Base-by-base conservation (phyloP, 2,329 filamentous ascomycete species). In the Dothiorella sarmentorum region DNA sequence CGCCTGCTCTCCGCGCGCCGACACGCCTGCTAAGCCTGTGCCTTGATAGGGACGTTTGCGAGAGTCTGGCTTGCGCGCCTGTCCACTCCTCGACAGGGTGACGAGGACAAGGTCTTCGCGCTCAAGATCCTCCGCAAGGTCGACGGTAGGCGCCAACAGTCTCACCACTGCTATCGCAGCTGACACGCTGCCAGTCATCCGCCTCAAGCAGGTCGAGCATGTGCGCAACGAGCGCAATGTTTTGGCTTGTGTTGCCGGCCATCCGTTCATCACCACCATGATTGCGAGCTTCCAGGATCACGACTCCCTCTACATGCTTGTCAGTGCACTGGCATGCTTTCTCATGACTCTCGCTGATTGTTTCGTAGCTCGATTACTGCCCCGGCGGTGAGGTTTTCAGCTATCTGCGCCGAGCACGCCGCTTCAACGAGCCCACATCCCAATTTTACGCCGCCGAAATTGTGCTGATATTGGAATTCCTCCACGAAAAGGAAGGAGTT, bases 371-470 rank as follows among this genome's bases (percentile, higher is more conserved):
- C 66, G 88, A 91, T 73, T 92, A 91, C 71, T 86, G 90, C 64
- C 89, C 88, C 55, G 89, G 90, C 58, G 90, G 90, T 70, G 90
- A 94, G 76, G 85, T 94, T 37, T 93, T 94, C 73, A 91, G 85
- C 66, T 93, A 93, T 68, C 79, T 94, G 44, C 84, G 90, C 64
- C 85, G 88, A 73, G 85, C 87, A 63, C 84, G 89, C 62, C 85
- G 88, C 62, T 94, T 94, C 73, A 87, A 91, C 69, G 89, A 93
- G 71, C 77, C 83, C 45, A 89, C 86, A 47, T 87, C 89, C 9
- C 86, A 87, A 62, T 93, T 93, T 78, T 94, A 93, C 73, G 87
- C 87, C 20, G 89, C 89, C 61, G 90, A 93, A 74, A 92, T 93
- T 59, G 88, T 91, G 10, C 78, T 93, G 4, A 89, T 93, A 59